Evolutionary conservation across 2,329 filamentous ascomycete species (phyloP), one percentile per base, ranked within the genome.

Genomic region (Xylariaceae sp.): DNA sequence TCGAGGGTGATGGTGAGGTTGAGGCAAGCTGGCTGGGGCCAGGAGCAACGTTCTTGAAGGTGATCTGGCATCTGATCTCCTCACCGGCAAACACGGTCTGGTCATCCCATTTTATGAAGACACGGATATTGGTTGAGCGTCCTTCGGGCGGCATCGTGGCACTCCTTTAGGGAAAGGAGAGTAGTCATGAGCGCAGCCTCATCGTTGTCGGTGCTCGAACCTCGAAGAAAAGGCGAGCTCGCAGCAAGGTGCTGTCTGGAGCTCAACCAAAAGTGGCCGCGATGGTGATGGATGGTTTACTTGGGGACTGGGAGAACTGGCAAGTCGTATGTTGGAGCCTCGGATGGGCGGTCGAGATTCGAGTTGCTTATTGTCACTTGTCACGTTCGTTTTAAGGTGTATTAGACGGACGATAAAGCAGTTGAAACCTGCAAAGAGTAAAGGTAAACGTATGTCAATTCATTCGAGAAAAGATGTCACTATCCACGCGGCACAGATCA

Each of bases 61-160:
- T 97, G 74, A 99, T 96, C 65, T 88, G 92, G 77, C 95, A 98
- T 78, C 93, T 91, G 71, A 98, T 85, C 71, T 96, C 90, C 80
- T 99, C 95, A 75, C 95, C 95, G 55, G 95, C 91, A 77, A 98
- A 99, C 69, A 99, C 91, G 61, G 91, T 93, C 74, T 94, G 88
- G 72, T 96, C 91, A 74, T 92, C 89, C 90, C 94, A 99, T 78
- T 89, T 88, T 75, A 99, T 91, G 74, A 94, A 96, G 76, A 97
- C 94, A 75, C 93, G 90, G 73, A 99, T 92, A 79, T 96, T 94
- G 76, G 78, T 79, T 60, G 73, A 68, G 64, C 69, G 72, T 68
- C 53, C 64, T 53, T 82, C 79, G 65, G 79, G 74, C 65, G 79
- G 73, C 81, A 84, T 84, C 71, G 66, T 76, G 71, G 57, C 64